Evolutionary conservation across 176 grass and related monocot species (phyloP).

Genomic region (Hsuehochloa calcarea): DNA sequence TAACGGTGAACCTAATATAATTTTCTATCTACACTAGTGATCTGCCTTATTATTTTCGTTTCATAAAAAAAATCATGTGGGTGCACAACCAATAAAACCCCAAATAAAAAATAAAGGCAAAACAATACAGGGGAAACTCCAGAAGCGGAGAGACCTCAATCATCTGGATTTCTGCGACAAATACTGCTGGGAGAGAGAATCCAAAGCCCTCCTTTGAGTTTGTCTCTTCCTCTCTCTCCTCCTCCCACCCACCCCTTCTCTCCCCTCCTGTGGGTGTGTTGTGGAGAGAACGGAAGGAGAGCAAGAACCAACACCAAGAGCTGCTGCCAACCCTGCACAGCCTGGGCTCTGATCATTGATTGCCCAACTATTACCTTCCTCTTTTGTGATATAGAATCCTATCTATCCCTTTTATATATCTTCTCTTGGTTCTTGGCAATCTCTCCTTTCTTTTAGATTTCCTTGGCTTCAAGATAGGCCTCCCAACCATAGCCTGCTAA

Average conservation of each 20-base stretch:
- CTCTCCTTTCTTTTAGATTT: slow-evolving; percentile 43
- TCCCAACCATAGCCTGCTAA: slow-evolving; percentile 33
- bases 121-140: slow-evolving; percentile 31
- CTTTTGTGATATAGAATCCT: slow-evolving; percentile 41
- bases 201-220: slow-evolving; percentile 75
- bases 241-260: slow-evolving; percentile 45
- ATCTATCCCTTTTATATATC: slow-evolving; percentile 43
- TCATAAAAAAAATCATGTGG: not conserved
- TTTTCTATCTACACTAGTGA: not conserved
- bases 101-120: not conserved
- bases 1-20: not conserved
- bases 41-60: not conserved
- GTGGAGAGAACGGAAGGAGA: slow-evolving; percentile 37
- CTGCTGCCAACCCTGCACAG: slow-evolving; percentile 49
- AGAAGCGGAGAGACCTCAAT: slow-evolving; percentile 40
- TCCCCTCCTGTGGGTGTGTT: slow-evolving; percentile 41
- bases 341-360: slow-evolving; percentile 54
- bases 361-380: slow-evolving; percentile 58
- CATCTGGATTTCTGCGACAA: slow-evolving; percentile 58
- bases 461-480: slow-evolving; percentile 34
- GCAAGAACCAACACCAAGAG: slow-evolving; percentile 49
- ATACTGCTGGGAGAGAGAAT: slow-evolving; percentile 72
- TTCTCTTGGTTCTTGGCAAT: slow-evolving; percentile 26
- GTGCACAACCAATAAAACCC: not conserved
- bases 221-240: slow-evolving; percentile 58